These are phyloP conservation scores for Basidiobolus meristosporus DNA, from an alignment of 371 early-diverging fungal species.

Conservation along the genomic window DNA sequence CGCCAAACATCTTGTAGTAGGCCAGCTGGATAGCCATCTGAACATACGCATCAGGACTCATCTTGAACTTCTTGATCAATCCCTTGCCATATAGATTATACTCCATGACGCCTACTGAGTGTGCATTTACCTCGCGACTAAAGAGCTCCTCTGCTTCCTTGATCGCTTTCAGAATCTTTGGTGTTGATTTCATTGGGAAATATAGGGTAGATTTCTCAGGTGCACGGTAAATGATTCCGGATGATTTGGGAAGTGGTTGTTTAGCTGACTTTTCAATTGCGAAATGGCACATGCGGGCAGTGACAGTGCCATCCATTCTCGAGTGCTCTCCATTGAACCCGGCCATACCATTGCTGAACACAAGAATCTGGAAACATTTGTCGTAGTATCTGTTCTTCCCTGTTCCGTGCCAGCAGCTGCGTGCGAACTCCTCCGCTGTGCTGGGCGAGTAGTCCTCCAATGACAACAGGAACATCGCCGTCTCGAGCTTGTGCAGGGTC, in stretches of 20 bases:
- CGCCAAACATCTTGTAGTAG: constrained; percentile 78
- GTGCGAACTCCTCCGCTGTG: constrained; percentile 60
- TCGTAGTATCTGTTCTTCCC: constrained; percentile 89
- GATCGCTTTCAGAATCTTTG: constrained; percentile 31
- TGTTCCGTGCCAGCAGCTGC: constrained; percentile 82
- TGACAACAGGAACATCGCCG: constrained; percentile 65
- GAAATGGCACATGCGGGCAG: constrained; percentile 46
- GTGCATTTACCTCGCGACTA: constrained; percentile 38
- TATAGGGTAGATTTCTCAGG: constrained; percentile 26
- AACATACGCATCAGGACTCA: constrained; percentile 79
- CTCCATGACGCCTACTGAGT: constrained; percentile 62
- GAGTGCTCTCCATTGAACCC: constrained; percentile 90
- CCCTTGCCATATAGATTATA: constrained; percentile 81
- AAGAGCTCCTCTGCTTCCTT: constrained; percentile 42
- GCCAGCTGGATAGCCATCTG: constrained; percentile 95
- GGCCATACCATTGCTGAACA: constrained; percentile 88
- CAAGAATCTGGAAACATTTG: constrained; percentile 81
- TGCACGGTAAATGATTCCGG: constrained; percentile 34
- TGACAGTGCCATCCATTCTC: constrained; percentile 90
- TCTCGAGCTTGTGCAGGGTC: constrained; percentile 58
- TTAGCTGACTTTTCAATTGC: constrained; percentile 6
- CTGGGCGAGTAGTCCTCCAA: constrained; percentile 72
- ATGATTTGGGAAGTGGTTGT: constrained; percentile 20
- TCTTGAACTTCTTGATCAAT: constrained; percentile 69
- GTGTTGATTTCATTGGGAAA: constrained; percentile 50